Conservation (phyloP, 2,329 filamentous ascomycete species). For the Ceratocystis diversiconidia region DNA sequence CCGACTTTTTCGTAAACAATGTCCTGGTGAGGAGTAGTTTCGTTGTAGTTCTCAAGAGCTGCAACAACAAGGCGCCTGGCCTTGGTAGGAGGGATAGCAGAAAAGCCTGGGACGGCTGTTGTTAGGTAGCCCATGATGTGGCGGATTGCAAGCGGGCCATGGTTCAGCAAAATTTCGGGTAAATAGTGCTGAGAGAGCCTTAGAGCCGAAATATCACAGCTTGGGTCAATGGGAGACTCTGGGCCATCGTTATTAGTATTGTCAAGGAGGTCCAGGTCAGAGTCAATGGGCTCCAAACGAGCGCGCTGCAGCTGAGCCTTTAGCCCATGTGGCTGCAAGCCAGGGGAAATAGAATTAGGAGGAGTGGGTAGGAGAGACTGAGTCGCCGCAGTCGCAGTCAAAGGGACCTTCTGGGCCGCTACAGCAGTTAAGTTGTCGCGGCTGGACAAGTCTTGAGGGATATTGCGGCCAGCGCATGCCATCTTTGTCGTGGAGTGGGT, state of each 20-base stretch:
- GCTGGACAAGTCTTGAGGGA: conserved; percentile 43
- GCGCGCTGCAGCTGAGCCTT: conserved; percentile 50
- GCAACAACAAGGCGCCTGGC: conserved; percentile 84
- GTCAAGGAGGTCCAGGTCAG: conserved; percentile 75
- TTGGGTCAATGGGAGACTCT: conserved; percentile 47
- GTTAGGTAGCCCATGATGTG: conserved; percentile 92
- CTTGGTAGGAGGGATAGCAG: conserved; percentile 74
- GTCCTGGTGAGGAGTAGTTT: conserved; percentile 43
- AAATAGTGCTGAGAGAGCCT: conserved; percentile 84
- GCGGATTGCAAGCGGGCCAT: conserved; percentile 85
- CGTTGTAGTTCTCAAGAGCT: conserved; percentile 65
- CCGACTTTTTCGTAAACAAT: conserved; percentile 89
- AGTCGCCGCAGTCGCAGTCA: conserved; percentile 40
- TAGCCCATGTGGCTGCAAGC: conserved; percentile 66
- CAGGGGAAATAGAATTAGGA: conserved; percentile 88
- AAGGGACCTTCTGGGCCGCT: conserved; percentile 51
- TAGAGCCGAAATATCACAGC: conserved; percentile 68
- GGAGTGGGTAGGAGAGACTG: conserved; percentile 65
- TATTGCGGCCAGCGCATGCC: conserved; percentile 55
- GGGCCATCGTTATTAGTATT: conserved; percentile 25
- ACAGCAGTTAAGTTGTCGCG: conserved; percentile 62
- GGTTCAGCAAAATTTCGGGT: conserved; percentile 74
- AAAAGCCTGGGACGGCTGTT: conserved; percentile 84
- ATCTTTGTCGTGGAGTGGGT: conserved; percentile 7
- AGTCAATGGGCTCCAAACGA: conserved; percentile 55